Percentiles rank a stretch among this genome's conserved stretches.
Evolutionary conservation across 75 land plant genomes (phyloP).

Genomic region (Selaginella tamariscina): DNA sequence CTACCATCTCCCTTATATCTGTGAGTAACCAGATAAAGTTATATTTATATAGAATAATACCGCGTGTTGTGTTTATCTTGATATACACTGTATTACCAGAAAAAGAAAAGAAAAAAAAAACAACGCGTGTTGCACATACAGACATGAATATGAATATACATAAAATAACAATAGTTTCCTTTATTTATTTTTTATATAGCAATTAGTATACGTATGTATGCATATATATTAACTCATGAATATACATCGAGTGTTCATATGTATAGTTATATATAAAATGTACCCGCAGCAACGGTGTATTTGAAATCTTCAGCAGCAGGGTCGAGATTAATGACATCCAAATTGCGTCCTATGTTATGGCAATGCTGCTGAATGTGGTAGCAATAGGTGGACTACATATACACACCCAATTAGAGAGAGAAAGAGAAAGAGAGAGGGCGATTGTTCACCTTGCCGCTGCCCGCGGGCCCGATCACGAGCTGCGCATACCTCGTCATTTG

Average conservation of each 20-base stretch:
- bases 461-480: conserved; percentile 97
- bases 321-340: conserved; percentile 85
- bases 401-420: neutral
- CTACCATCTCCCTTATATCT: conserved; percentile 5
- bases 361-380: conserved; percentile 75
- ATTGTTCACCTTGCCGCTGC: conserved; percentile 77
- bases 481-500: conserved; percentile 67
- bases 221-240: conserved; percentile 7
- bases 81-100: neutral
- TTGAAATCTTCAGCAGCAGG: conserved; percentile 91
- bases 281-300: conserved; percentile 87
- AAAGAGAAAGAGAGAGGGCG: neutral
- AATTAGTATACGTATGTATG: too few relatives aligned
- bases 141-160: neutral
- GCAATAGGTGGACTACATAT: conserved; percentile 83
- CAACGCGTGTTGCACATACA: neutral
- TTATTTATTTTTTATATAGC: too few relatives aligned
- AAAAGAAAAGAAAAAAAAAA: neutral
- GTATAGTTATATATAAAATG: neutral
- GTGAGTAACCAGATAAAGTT: neutral
- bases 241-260: neutral
- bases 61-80: too few relatives aligned
- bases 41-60: neutral
- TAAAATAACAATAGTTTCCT: neutral
- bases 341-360: conserved; percentile 43